phyloP scores from a whole-genome alignment of 768 basidiomycete species.

The Cystobasidiopsis lactophilus region DNA sequence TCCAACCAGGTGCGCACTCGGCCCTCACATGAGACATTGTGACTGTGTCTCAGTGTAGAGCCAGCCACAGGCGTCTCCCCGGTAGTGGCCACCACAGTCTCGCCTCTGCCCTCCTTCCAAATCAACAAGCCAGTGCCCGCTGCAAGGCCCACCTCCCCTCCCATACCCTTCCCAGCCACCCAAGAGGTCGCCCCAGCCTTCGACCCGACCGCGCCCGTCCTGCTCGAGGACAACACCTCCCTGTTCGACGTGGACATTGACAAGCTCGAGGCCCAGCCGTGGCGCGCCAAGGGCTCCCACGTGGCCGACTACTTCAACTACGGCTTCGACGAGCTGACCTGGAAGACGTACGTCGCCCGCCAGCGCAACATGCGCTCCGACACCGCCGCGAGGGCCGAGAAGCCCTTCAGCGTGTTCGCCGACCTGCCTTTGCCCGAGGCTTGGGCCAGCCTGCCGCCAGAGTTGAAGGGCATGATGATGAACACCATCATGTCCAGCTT shows the following conservation, averaged over 20 bases:
- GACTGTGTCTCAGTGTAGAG: no score
- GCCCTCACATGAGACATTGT: conserved; percentile 21
- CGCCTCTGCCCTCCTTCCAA: conserved; percentile 1
- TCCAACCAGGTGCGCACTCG: conserved; percentile 28
- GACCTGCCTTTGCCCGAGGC: conserved; percentile 14
- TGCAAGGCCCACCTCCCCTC: conserved; percentile 4
- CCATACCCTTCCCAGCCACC: conserved; percentile 4
- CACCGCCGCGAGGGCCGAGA: conserved; percentile 55
- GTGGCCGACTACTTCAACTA: conserved; percentile 98
- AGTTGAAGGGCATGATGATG: conserved; percentile 18
- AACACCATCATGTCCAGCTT: conserved; percentile 31
- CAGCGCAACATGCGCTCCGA: conserved; percentile 59
- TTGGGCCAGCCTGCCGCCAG: conserved; percentile 19
- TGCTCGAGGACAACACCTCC: conserved; percentile 18
- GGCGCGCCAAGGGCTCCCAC: conserved; percentile 78
- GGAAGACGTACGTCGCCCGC: conserved; percentile 77
- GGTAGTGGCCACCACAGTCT: no score
- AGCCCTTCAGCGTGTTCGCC: conserved; percentile 30
- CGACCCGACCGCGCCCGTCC: conserved; percentile 14
- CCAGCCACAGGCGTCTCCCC: no score
- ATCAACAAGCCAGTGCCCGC: background rate
- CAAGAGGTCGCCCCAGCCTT: conserved; percentile 3
- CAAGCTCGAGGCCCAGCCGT: conserved; percentile 27
- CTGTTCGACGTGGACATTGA: conserved; percentile 22
- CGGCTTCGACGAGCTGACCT: conserved; percentile 89